Conservation (phyloP, 225 moss, liverwort and hornwort species). For the Asterella californica region DNA sequence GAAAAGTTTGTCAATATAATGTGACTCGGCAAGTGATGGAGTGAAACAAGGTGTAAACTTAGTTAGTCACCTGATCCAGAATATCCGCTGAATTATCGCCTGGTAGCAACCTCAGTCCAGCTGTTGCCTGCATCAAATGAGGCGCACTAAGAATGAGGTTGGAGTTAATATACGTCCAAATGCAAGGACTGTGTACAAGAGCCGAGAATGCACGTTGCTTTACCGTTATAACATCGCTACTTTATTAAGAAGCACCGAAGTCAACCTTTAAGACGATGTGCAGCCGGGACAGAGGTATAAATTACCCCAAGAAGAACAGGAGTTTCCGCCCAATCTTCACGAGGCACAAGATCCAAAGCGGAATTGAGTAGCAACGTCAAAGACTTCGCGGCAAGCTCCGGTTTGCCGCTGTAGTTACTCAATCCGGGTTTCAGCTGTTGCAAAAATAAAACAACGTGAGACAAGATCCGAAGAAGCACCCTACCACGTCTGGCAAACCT, state of each 20-base stretch:
- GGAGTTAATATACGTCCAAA: neutral
- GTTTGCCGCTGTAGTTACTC: conserved; percentile 72
- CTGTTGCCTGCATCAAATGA: conserved; percentile 54
- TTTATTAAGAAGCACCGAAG: no score
- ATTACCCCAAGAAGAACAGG: conserved; percentile 79
- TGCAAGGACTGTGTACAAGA: neutral
- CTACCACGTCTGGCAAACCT: neutral
- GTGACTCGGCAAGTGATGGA: neutral
- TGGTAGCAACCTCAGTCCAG: conserved; percentile 77
- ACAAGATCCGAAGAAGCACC: neutral
- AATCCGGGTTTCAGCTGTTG: conserved; percentile 76
- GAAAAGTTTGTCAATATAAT: no score
- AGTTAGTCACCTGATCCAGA: conserved; percentile 47
- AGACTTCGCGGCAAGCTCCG: conserved; percentile 72
- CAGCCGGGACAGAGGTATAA: neutral
- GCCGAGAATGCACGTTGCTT: neutral
- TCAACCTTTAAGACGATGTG: neutral
- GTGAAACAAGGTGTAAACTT: neutral
- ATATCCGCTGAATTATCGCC: conserved; percentile 63
- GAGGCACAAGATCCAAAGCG: conserved; percentile 67
- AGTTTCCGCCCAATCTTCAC: conserved; percentile 55
- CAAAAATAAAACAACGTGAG: conserved; percentile 26
- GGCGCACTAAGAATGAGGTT: neutral
- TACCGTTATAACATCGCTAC: neutral
- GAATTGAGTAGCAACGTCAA: conserved; percentile 55